phyloP scores from a whole-genome alignment of 345 rosid genomes.

The Arabidopsis arenosa region DNA sequence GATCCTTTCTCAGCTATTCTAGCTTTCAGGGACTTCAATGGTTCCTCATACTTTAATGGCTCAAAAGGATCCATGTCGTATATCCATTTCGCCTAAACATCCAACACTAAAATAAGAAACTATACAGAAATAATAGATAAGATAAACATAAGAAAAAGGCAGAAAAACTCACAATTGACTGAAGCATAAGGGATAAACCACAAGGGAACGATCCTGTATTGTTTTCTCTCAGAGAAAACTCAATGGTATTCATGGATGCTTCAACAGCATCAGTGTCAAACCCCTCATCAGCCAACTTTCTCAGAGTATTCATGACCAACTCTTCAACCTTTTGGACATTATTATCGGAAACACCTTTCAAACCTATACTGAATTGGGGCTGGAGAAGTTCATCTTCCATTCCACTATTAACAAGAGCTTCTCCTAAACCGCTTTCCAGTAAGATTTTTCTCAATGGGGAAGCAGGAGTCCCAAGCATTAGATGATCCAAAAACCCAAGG shows the following conservation, averaged over 20 bases:
- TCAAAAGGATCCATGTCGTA: slow-evolving; percentile 96
- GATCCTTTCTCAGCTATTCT: slow-evolving; percentile 85
- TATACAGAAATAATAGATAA: not conserved
- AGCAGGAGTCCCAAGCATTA: slow-evolving; percentile 92
- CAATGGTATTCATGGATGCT: slow-evolving; percentile 96
- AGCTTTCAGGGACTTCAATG: slow-evolving; percentile 72
- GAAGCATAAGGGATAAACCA: slow-evolving; percentile 87
- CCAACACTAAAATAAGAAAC: slow-evolving; percentile 12
- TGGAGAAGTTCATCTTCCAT: slow-evolving; percentile 93
- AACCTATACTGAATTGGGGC: slow-evolving; percentile 88
- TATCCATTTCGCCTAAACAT: slow-evolving; percentile 87
- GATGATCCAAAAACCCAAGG: slow-evolving; percentile 89
- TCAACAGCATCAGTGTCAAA: slow-evolving; percentile 86
- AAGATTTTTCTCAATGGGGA: slow-evolving; percentile 87
- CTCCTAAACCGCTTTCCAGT: slow-evolving; percentile 91
- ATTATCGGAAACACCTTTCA: slow-evolving; percentile 82
- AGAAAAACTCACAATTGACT: slow-evolving; percentile 62
- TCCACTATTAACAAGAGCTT: slow-evolving; percentile 88
- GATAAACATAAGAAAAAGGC: not conserved
- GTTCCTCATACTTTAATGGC: slow-evolving; percentile 87
- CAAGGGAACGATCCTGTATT: slow-evolving; percentile 94
- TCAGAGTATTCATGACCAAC: slow-evolving; percentile 66
- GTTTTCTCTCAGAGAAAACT: slow-evolving; percentile 89
- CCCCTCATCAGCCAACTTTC: slow-evolving; percentile 79
- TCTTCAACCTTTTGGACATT: slow-evolving; percentile 77